A percentile compares a stretch with the other conserved stretches of the same genome.
Conservation (phyloP, 352 stramenopile species). For the Globisporangium takayamanum region DNA sequence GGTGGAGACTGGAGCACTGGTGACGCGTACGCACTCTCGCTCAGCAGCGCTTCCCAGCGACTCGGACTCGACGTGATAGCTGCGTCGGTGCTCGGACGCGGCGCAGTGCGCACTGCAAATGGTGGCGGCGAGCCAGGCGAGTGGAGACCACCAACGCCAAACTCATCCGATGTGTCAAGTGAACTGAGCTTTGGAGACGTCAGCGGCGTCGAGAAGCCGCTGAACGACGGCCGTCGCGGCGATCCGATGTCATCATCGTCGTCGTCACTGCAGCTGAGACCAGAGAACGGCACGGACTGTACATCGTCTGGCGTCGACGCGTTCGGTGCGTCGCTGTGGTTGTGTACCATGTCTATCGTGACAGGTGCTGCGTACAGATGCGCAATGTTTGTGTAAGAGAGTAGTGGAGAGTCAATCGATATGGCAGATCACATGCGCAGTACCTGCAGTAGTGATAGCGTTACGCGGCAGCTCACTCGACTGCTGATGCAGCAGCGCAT, state of each 20-base stretch:
- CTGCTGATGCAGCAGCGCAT: conserved; percentile 49
- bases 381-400: too few relatives aligned
- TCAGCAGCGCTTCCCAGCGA: conserved; percentile 56
- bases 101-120: conserved; percentile 39
- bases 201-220: conserved; percentile 55
- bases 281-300: conserved; percentile 19
- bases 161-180: conserved; percentile 50
- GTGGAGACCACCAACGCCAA: conserved; percentile 21
- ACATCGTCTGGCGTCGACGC: conserved; percentile 17
- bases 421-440: too few relatives aligned
- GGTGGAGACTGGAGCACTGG: conserved; percentile 44
- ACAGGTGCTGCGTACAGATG: not conserved
- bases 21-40: conserved; percentile 52
- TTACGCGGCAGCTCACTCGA: not conserved
- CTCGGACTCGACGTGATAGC: conserved; percentile 35
- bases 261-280: conserved; percentile 41
- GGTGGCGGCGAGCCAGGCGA: conserved; percentile 61
- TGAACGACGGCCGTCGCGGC: conserved; percentile 23
- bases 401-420: too few relatives aligned
- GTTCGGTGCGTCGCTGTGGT: conserved; percentile 15
- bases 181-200: conserved; percentile 49
- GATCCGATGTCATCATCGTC: conserved; percentile 18
- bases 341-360: not conserved
- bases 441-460: too few relatives aligned
- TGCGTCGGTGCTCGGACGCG: conserved; percentile 5